A percentile compares a stretch with the other conserved stretches of the same genome.
Evolutionary conservation across 2,329 filamentous ascomycete genomes (phyloP).

Genomic region (Ascochyta lentis): DNA sequence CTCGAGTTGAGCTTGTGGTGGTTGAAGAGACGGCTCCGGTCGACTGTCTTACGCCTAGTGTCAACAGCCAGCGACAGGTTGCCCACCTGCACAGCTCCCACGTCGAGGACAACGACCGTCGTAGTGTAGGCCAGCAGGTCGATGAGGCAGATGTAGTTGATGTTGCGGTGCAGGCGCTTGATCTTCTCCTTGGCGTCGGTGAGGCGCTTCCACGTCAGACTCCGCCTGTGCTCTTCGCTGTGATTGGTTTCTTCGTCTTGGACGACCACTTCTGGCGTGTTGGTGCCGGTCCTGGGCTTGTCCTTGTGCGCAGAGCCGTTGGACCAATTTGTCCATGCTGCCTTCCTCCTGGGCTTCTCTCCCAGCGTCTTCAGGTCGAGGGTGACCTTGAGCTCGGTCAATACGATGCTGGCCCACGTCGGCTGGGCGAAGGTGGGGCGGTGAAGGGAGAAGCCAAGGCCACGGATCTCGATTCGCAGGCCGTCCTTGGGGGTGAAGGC

Average conservation of each 20-base stretch:
- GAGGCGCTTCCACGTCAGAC: conserved; percentile 75
- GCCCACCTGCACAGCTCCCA: conserved; percentile 85
- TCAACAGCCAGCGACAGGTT: conserved; percentile 87
- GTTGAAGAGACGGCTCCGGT: conserved; percentile 86
- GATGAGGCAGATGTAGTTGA: conserved; percentile 87
- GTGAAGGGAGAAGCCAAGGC: conserved; percentile 86
- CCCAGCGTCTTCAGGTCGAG: conserved; percentile 74
- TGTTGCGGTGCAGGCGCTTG: conserved; percentile 83
- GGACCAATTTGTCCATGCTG: conserved; percentile 41
- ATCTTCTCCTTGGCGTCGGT: conserved; percentile 82
- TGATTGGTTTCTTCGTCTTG: conserved; percentile 51
- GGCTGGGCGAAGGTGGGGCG: conserved; percentile 96
- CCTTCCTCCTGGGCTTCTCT: conserved; percentile 42
- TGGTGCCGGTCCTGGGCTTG: conserved; percentile 26
- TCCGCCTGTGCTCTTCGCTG: conserved; percentile 57
- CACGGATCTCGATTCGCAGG: conserved; percentile 85
- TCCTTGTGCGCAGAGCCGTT: conserved; percentile 31
- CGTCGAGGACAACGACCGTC: conserved; percentile 76
- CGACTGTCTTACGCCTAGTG: conserved; percentile 88
- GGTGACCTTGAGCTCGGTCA: conserved; percentile 85
- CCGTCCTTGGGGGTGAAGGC: conserved; percentile 90
- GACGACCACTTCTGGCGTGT: conserved; percentile 25
- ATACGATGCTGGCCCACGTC: conserved; percentile 90
- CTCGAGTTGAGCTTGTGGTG: conserved; percentile 56
- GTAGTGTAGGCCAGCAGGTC: conserved; percentile 87